Percentiles rank a stretch among this genome's conserved stretches.
Evolutionary conservation across 164 flowering plant species (phyloP).

Genomic region (Annona squamosa): DNA sequence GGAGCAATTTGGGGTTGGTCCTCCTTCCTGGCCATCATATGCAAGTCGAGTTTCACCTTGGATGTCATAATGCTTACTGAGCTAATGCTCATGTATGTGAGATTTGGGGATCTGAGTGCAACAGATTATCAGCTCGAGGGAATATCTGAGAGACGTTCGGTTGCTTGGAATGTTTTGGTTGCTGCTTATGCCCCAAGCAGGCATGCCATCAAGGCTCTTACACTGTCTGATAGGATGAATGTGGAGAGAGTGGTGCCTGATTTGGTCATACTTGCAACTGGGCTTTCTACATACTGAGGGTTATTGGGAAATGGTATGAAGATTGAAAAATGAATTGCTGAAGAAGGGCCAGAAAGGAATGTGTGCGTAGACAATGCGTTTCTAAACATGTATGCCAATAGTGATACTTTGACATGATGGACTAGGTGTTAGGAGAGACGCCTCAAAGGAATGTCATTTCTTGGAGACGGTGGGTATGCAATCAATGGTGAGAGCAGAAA

Average conservation of each 20-base stretch:
- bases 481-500: conserved; percentile 7
- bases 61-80: conserved; percentile 32
- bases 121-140: background rate
- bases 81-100: conserved; percentile 18
- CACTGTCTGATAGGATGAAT: conserved; percentile 13
- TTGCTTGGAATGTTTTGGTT: conserved; percentile 44
- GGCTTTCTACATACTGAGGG: conserved; percentile 7
- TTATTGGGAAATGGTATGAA: background rate
- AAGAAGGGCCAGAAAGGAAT: background rate
- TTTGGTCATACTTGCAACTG: conserved; percentile 4
- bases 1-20: conserved; percentile 12
- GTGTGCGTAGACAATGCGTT: background rate
- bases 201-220: conserved; percentile 27
- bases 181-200: conserved; percentile 31
- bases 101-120: conserved; percentile 4
- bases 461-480: conserved; percentile 13
- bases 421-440: background rate
- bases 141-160: conserved; percentile 30
- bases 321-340: background rate
- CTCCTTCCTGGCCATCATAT: conserved; percentile 24
- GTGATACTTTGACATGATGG: conserved; percentile 18
- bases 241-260: conserved; percentile 3
- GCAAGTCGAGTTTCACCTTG: conserved; percentile 32
- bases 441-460: conserved; percentile 6
- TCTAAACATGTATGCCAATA: conserved; percentile 30